Evolutionary conservation across 768 basidiomycete genomes (phyloP).

Genomic region (Termitomyces sp.): DNA sequence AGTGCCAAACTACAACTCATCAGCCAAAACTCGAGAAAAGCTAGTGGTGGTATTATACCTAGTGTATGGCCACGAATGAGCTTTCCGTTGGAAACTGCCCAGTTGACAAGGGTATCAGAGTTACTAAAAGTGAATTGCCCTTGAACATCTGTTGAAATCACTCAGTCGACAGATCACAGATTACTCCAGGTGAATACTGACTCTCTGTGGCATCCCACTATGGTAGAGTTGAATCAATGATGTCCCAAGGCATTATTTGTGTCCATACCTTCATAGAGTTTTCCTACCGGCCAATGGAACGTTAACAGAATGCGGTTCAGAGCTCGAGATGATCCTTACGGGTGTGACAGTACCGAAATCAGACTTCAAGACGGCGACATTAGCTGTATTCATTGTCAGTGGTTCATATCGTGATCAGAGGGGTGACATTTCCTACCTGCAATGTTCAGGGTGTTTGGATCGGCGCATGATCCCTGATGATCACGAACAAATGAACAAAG

Average conservation of each 20-base stretch:
- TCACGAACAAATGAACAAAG: background rate
- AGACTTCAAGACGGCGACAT: slow-evolving; percentile 25
- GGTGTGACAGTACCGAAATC: slow-evolving; percentile 38
- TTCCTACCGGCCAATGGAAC: slow-evolving; percentile 17
- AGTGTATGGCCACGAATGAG: slow-evolving; percentile 39
- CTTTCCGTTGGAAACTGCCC: slow-evolving; percentile 36
- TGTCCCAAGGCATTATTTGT: background rate
- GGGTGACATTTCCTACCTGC: slow-evolving; percentile 17
- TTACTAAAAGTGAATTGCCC: slow-evolving; percentile 26
- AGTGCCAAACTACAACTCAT: slow-evolving; percentile 23
- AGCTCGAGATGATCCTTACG: slow-evolving; percentile 9
- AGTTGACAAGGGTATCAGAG: slow-evolving; percentile 37
- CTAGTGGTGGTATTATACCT: slow-evolving; percentile 15
- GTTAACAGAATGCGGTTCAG: background rate
- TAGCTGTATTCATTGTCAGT: slow-evolving; percentile 18
- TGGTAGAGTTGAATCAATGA: background rate
- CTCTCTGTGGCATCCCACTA: slow-evolving; percentile 37
- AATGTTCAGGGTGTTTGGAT: slow-evolving; percentile 26
- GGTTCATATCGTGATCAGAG: background rate
- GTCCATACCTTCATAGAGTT: slow-evolving; percentile 35
- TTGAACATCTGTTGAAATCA: slow-evolving; percentile 17
- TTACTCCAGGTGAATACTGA: slow-evolving; percentile 1
- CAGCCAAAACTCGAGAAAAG: background rate
- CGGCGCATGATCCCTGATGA: slow-evolving; percentile 27
- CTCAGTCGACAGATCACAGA: background rate